phyloP scores from a whole-genome alignment of 129 eudicot species.

The Arctium lappa region DNA sequence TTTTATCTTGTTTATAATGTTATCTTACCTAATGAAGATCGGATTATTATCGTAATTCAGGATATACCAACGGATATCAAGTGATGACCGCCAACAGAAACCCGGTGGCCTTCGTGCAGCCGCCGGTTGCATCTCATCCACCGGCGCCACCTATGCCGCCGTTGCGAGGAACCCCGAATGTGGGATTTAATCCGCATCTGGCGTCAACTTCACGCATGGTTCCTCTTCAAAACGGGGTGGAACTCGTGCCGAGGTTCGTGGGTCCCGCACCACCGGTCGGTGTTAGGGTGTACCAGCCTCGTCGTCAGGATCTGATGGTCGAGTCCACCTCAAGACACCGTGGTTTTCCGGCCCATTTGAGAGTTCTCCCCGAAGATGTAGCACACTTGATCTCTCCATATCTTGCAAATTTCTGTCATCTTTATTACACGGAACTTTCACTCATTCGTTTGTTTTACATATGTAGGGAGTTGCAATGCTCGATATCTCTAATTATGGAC shows the following conservation, averaged over 20 bases:
- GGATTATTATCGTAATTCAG: constrained; percentile 14
- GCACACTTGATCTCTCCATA: background rate
- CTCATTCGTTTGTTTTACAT: background rate
- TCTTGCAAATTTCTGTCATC: background rate
- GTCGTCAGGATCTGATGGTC: constrained; percentile 45
- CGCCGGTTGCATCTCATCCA: constrained; percentile 30
- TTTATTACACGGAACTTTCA: background rate
- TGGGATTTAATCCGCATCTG: constrained; percentile 42
- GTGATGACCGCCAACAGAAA: constrained; percentile 34
- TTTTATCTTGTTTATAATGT: background rate
- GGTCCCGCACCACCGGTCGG: constrained; percentile 53
- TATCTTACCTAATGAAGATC: background rate
- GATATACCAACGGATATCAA: constrained; percentile 54
- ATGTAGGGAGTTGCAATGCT: constrained; percentile 67
- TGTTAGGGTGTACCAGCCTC: constrained; percentile 56
- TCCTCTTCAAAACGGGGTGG: constrained; percentile 44
- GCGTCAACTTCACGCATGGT: constrained; percentile 33
- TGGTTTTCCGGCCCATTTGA: constrained; percentile 51
- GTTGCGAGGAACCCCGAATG: constrained; percentile 51
- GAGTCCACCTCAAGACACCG: constrained; percentile 59
- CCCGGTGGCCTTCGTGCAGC: constrained; percentile 49
- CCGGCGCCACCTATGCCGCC: constrained; percentile 43
- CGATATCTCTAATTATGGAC: constrained; percentile 51
- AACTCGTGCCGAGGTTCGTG: constrained; percentile 49
- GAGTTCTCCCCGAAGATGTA: constrained; percentile 88